phyloP scores from a whole-genome alignment of 768 basidiomycete species.

The Strobilomyces dryophilus region DNA sequence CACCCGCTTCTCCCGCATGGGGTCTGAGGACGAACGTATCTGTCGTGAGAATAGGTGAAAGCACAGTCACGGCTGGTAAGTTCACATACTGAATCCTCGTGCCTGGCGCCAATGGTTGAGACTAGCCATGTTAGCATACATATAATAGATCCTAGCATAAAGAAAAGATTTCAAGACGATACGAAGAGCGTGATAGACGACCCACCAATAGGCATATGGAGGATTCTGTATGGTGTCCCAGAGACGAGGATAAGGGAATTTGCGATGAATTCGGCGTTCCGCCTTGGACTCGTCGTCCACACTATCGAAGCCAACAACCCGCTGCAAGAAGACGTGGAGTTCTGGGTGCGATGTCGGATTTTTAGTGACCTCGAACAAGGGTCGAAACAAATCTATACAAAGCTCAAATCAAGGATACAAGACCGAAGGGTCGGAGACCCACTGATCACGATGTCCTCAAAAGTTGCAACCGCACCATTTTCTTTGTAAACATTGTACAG shows the following conservation, averaged over 20 bases:
- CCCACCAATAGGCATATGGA: constrained; percentile 92
- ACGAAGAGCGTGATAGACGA: neutral
- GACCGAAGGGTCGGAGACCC: constrained; percentile 28
- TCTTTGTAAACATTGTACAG: constrained; percentile 95
- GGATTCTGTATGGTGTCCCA: constrained; percentile 92
- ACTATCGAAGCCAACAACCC: constrained; percentile 96
- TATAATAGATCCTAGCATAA: constrained; percentile 81
- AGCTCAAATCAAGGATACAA: neutral
- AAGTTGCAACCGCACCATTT: constrained; percentile 76
- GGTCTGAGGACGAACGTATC: constrained; percentile 97
- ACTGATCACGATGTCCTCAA: constrained; percentile 91
- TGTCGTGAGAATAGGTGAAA: constrained; percentile 29
- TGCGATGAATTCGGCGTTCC: constrained; percentile 87
- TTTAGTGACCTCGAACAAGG: constrained; percentile 93
- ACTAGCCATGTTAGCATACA: constrained; percentile 95
- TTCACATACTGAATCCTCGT: constrained; percentile 83
- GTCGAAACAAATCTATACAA: constrained; percentile 78
- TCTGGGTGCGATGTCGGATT: constrained; percentile 90
- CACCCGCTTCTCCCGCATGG: constrained; percentile 96
- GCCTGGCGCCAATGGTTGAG: constrained; percentile 88
- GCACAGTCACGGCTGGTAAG: constrained; percentile 1
- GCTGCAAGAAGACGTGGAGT: constrained; percentile 90
- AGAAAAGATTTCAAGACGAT: constrained; percentile 1
- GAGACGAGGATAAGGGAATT: constrained; percentile 85
- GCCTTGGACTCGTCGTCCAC: constrained; percentile 97